These are phyloP conservation scores for Pseudozyma pruni DNA, from an alignment of 1,284 basidiomycete genomes.

Conservation along the genomic window DNA sequence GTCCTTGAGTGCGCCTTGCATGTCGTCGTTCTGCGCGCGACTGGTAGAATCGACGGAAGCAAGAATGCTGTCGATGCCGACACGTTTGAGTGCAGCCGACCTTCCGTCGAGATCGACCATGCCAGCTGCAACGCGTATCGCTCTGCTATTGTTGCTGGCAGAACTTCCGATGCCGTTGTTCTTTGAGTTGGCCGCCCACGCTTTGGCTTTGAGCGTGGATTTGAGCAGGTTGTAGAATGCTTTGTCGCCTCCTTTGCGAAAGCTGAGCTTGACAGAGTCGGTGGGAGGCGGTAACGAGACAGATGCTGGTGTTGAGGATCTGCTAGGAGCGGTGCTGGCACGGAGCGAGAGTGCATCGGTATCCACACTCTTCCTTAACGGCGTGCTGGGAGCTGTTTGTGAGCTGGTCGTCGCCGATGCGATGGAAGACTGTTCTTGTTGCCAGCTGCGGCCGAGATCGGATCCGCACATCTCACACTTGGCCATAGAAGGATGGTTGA, in stretches of 20 bases:
- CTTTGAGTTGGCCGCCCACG: constrained; percentile 73
- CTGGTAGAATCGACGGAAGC: constrained; percentile 57
- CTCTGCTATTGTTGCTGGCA: constrained; percentile 3
- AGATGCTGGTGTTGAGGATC: constrained; percentile 73
- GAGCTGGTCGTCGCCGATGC: constrained; percentile 35
- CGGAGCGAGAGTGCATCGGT: constrained; percentile 32
- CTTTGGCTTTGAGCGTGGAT: constrained; percentile 78
- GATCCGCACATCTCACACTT: constrained; percentile 90
- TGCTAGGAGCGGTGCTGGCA: constrained; percentile 33
- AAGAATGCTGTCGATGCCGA: constrained; percentile 52
- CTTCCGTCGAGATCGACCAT: constrained; percentile 52
- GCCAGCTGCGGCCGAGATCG: constrained; percentile 70
- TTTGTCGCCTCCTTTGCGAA: constrained; percentile 89
- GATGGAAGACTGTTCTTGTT: constrained; percentile 16
- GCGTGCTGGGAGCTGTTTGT: constrained; percentile 23
- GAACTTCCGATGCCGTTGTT: constrained; percentile 1
- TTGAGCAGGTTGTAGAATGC: constrained; percentile 83
- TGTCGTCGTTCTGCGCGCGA: constrained; percentile 76
- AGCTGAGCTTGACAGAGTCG: constrained; percentile 74
- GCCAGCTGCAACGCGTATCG: constrained; percentile 25
- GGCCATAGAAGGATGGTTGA: constrained; percentile 81
- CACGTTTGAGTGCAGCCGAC: constrained; percentile 33
- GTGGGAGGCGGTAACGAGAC: constrained; percentile 72
- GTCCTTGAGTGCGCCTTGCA: constrained; percentile 85
- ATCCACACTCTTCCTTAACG: constrained; percentile 32